Conservation (phyloP, 805 yeast species). For the Kregervanrija pseudodelftensis region DNA sequence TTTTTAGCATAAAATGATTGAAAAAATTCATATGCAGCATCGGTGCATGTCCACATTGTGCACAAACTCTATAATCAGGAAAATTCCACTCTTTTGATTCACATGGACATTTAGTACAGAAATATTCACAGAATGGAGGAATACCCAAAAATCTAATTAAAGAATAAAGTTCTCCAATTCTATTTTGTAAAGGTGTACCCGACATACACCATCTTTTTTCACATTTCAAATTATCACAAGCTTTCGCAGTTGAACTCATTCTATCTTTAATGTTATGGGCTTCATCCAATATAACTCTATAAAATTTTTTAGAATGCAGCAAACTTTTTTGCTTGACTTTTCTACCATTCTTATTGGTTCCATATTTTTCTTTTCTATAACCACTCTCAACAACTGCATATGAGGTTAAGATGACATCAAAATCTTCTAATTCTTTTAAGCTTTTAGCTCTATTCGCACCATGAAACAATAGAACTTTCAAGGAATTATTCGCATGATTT, state of each 20-base stretch:
- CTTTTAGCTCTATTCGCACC: conserved; percentile 72
- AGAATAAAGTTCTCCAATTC: conserved; percentile 95
- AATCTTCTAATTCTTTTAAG: conserved; percentile 46
- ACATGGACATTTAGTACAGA: conserved; percentile 91
- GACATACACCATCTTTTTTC: conserved; percentile 84
- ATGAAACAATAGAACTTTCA: conserved; percentile 71
- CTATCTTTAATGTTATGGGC: conserved; percentile 97
- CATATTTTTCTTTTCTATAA: conserved; percentile 73
- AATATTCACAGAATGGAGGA: conserved; percentile 82
- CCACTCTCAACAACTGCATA: conserved; percentile 89
- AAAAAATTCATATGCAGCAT: conserved; percentile 95
- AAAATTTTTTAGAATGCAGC: conserved; percentile 67
- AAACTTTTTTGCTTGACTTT: conserved; percentile 68
- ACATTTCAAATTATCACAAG: conserved; percentile 70
- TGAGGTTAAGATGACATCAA: conserved; percentile 84
- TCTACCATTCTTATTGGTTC: conserved; percentile 69
- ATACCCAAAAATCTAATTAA: conserved; percentile 77
- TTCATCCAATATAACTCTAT: conserved; percentile 87
- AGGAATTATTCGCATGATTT: conserved; percentile 65
- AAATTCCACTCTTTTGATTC: conserved; percentile 78
- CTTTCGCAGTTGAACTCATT: conserved; percentile 86
- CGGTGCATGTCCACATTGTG: conserved; percentile 80
- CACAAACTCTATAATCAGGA: conserved; percentile 77
- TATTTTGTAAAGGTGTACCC: conserved; percentile 94
- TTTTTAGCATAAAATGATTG: conserved; percentile 92